Evolutionary conservation across 208 protist species (phyloP).

Genomic region (Wallacemonas sp.): DNA sequence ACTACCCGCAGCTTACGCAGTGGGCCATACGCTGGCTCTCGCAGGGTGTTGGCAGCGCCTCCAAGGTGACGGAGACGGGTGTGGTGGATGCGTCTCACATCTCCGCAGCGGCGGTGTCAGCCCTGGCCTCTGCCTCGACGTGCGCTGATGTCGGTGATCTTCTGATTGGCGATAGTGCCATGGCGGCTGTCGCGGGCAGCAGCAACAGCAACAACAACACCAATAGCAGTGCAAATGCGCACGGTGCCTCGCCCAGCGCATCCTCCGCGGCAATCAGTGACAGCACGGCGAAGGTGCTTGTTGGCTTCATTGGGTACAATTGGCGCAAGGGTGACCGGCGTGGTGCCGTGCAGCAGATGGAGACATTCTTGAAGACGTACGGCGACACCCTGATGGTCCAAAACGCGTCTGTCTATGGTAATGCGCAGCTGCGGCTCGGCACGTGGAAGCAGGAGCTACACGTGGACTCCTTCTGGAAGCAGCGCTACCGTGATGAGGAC

Average conservation of each 20-base stretch:
- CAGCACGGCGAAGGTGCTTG: constrained; percentile 37
- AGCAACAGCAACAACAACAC: neutral
- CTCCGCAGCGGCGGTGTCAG: neutral
- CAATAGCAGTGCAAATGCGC: neutral
- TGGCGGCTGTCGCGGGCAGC: neutral
- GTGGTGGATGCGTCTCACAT: neutral
- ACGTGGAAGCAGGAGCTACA: constrained; percentile 88
- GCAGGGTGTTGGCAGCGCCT: neutral
- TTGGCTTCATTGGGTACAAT: constrained; percentile 81
- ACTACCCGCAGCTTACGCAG: constrained; percentile 81
- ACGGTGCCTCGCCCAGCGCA: no score
- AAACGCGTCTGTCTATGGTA: constrained; percentile 65
- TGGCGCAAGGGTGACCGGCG: constrained; percentile 82
- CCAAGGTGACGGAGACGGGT: constrained; percentile 6
- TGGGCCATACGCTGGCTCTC: constrained; percentile 87
- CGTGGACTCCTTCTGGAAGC: constrained; percentile 84
- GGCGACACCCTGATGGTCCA: constrained; percentile 56
- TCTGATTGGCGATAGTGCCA: neutral
- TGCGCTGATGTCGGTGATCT: neutral
- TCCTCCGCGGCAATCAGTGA: constrained; percentile 5
- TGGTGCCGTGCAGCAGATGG: constrained; percentile 73
- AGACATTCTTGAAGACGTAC: constrained; percentile 68
- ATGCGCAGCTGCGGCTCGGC: constrained; percentile 76
- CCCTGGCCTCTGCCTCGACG: neutral
- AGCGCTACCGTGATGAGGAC: constrained; percentile 62